These are phyloP conservation scores for Talaromyces sp. DNA, from an alignment of 2,329 filamentous ascomycete genomes.

Conservation along the genomic window DNA sequence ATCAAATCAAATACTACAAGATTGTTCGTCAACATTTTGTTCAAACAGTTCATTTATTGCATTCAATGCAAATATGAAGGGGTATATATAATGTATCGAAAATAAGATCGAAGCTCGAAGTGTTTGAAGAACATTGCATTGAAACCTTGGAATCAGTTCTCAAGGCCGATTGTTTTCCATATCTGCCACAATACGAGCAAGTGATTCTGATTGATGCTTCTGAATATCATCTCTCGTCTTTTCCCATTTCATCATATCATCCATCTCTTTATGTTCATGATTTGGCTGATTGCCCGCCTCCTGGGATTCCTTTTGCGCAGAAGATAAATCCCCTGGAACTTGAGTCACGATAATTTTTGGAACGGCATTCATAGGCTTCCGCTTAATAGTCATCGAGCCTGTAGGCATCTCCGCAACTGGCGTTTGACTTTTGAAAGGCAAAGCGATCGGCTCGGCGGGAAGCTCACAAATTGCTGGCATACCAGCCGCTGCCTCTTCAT, in stretches of 20 bases:
- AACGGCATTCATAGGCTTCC: neutral
- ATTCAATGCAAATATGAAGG: too few species aligned
- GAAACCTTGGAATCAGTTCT: neutral
- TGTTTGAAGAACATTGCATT: neutral
- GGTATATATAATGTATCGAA: too few species aligned
- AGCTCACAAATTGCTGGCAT: conserved; percentile 6
- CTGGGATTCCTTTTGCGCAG: conserved; percentile 1
- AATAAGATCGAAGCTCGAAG: too few species aligned
- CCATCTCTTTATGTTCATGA: conserved; percentile 14
- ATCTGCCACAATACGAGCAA: conserved; percentile 14
- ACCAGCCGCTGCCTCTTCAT: neutral
- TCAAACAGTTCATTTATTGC: too few species aligned
- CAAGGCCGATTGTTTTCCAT: conserved; percentile 11
- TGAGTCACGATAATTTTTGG: conserved; percentile 17
- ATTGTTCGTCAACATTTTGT: too few species aligned
- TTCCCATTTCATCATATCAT: conserved; percentile 21
- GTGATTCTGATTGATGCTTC: conserved; percentile 13
- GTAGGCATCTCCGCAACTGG: conserved; percentile 14
- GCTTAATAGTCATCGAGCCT: neutral
- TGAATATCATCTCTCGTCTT: conserved; percentile 14
- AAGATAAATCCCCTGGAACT: conserved; percentile 1
- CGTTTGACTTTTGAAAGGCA: neutral
- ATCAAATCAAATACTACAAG: too few species aligned
- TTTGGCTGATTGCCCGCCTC: neutral
- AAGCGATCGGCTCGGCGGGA: conserved; percentile 1